Evolutionary conservation across 495 filamentous ascomycete genomes (phyloP), one percentile per base, ranked within the genome.

Genomic region (Neurospora tetraspora): DNA sequence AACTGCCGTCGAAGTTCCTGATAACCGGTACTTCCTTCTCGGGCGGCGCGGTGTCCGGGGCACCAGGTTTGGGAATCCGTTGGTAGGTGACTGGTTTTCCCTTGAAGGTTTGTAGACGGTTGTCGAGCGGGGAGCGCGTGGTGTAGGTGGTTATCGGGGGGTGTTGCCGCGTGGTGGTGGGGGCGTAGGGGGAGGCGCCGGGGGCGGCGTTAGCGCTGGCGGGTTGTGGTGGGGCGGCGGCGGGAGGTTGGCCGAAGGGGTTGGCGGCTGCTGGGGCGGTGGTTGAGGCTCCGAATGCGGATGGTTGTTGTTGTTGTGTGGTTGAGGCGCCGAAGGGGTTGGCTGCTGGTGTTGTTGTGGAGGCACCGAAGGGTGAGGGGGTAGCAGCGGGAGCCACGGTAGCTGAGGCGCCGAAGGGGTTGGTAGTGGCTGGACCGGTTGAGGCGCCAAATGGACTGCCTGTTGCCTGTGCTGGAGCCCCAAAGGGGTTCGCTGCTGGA

Each of bases 101-200:
- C 68, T 83, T 83, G 79, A 84, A 85, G 72, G 77, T 77, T 47
- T 71, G 72, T n/a, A 84, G 78, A 10, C 70, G 72, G 18, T 79
- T 79, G 61, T 82, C 78, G 42, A 74, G 34, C 73, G 80, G 59
- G 76, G 42, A 74, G 31, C 74, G 80, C 31, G 75, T 61, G 69
- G 73, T 78, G 75, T 86, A 86, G 27, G 75, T 78, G 1, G 76
- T 78, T 7, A 81, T 69, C n/a, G 80, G 72, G 0, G 83, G 84
- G 53, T 86, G 85, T 43, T 85, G 81, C 43, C 80, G 81, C 2
- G 79, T 77, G n/a, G 82, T 80, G 70, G 71, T 71, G 0, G 84
- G 82, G n/a, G 73, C 78, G 65, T 85, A 85, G 5, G 84, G 84
- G 16, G 79, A 77, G 20, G 72, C 61, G 43, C 72, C 71, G 10